Evolutionary conservation across 1,284 basidiomycete species (phyloP).

Genomic region (Erythrobasidium hasegawianum): DNA sequence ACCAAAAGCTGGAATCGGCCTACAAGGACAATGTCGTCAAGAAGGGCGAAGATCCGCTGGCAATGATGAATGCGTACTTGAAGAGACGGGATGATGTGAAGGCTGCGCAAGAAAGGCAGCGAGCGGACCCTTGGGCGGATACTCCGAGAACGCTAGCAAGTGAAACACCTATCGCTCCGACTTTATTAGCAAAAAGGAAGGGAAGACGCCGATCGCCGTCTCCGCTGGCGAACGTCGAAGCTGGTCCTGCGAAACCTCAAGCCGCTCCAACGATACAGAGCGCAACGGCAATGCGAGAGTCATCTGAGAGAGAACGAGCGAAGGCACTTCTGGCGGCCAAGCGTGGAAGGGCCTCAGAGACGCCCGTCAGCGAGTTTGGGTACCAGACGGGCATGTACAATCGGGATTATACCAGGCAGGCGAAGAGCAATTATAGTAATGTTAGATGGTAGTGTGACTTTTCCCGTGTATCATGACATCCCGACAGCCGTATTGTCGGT

Average conservation of each 20-base stretch:
- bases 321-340: slow-evolving; percentile 25
- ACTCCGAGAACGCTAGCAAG: slow-evolving; percentile 22
- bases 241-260: slow-evolving; percentile 13
- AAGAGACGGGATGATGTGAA: slow-evolving; percentile 38
- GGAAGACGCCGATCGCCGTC: slow-evolving; percentile 11
- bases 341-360: slow-evolving; percentile 1
- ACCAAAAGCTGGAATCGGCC: slow-evolving; percentile 40
- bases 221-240: not conserved
- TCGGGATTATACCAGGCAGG: slow-evolving; percentile 19
- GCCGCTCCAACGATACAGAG: slow-evolving; percentile 2
- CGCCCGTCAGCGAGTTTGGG: slow-evolving; percentile 33
- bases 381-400: slow-evolving; percentile 35
- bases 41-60: slow-evolving; percentile 41
- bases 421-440: slow-evolving; percentile 9
- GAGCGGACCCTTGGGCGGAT: slow-evolving; percentile 27
- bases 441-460: slow-evolving; percentile 7
- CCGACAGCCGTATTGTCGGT: no score
- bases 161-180: slow-evolving; percentile 11
- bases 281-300: slow-evolving; percentile 10
- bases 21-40: slow-evolving; percentile 44
- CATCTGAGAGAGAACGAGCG: slow-evolving; percentile 26
- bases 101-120: slow-evolving; percentile 24
- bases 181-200: slow-evolving; percentile 1
- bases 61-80: slow-evolving; percentile 43
- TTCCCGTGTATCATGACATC: no score